Evolutionary conservation across 2,329 filamentous ascomycete genomes (phyloP), one percentile per base, ranked within the genome.

Genomic region (Calonectria crousiana): DNA sequence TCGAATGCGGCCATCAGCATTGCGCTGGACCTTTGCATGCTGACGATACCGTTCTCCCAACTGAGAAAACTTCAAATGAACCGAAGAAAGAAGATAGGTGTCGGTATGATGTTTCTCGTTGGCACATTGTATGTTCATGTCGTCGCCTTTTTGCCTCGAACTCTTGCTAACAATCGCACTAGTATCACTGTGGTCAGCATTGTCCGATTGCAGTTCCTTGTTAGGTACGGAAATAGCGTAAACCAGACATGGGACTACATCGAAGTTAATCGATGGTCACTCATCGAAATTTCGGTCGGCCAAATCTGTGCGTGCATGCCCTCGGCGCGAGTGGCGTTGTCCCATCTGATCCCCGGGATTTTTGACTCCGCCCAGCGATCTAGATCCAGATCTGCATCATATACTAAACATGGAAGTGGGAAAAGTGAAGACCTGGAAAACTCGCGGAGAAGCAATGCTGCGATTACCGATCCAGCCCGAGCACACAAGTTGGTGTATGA

Each of bases 191-290:
- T 65, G 28, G 30, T 65, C 23, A 65, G 60, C 26, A 26, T 65
- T 18, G 20, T 65, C 38, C 38, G 60, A 28, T 30, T 65, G 41
- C 60, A 65, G 20, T 65, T 44, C n/a, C 10, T 65, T 18, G 60
- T 65, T 26, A 34, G 41, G 16, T 65, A 65, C 20, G 38, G 41
- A 14, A 49, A 65, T 5, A 65, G 60, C 41, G 14, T 30, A 10
- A 65, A 65, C 28, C 38, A n/a, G 6, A 65, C 60, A 16, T 65
- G 60, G 60, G 60, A 65, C 18, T 65, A 65, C 32, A 26, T 49
- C 9, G 26, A 65, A 49, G 26, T 49, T 16, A 65, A 23, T 49
- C 60, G 60, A 14, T 65, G 60, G 60, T 49, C 60, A 3, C 16
- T 65, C 14, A 23, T 65, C 11, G 60, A 65, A 16, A 49, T 47